Base-by-base conservation (phyloP, 179 eudicot genomes). In the Beta lomatogona region DNA sequence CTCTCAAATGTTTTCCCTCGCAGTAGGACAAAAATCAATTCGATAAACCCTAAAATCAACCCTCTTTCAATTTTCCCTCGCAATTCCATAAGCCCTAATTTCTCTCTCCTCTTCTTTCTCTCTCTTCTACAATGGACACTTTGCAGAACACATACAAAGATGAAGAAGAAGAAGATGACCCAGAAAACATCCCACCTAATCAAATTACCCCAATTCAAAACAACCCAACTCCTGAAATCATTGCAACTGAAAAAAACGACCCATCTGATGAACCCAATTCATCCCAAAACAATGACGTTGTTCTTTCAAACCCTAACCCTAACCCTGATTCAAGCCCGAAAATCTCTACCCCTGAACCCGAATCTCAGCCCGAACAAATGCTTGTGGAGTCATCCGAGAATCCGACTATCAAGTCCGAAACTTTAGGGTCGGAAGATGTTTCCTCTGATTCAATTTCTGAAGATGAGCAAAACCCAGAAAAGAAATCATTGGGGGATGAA, bases 391-490 rank as follows among this genome's bases (percentile, higher is more conserved):
- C 79, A 21, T 63, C 75, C n/a, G 84, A 60, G 9, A 31, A 50
- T 46, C 65, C 73, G 60, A 66, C 48, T 9, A 45, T 46, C 19
- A 89, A 83, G 71, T 85, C 75, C 22, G 90, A 89, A 41, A 77
- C 83, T 25, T 70, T 86, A 68, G 85, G 78, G 28, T 88, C 87
- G 9, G 92, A 90, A 61, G 93, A 89, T 14, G 61, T 80, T 14
- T 88, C 92, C 9, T 60, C 87, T 18, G 91, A 86, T 54, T 88
- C 87, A 11, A 60, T 82, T 10, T 89, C 93, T 10, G 89, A 82
- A 41, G 84, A 83, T 0, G 83, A 87, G 63, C 83, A 67, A 25
- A 76, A 68, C 79, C 76, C 79, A 13, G 81, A 82, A 73, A 52
- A 89, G 4, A 86, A 83, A 45, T 81, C 76, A 79, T 74, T 84